Percentiles rank a stretch among this genome's conserved stretches.
These are phyloP conservation scores for Asterochloris sp. DNA, from an alignment of 139 green algal species.

Conservation along the genomic window DNA sequence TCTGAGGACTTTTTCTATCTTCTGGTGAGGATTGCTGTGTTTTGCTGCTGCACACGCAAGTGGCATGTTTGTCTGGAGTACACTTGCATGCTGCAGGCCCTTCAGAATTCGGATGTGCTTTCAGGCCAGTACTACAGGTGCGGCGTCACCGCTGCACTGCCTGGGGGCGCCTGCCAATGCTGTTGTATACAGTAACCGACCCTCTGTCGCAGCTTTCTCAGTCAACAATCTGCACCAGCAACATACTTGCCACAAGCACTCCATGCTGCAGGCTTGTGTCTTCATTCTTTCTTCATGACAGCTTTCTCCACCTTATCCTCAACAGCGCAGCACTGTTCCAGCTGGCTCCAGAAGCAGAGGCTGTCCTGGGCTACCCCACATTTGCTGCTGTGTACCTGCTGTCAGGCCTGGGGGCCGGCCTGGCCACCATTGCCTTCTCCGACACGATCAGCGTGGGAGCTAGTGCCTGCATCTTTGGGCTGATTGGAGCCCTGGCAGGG, in stretches of 20 bases:
- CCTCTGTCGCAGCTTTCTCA: neutral
- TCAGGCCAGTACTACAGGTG: constrained; percentile 29
- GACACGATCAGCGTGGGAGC: constrained; percentile 25
- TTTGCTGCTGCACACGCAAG: no score
- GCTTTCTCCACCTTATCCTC: constrained; percentile 22
- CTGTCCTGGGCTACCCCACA: constrained; percentile 18
- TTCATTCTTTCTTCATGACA: constrained; percentile 28
- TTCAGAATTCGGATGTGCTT: neutral
- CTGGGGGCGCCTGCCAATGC: neutral
- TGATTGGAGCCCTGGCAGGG: constrained; percentile 21
- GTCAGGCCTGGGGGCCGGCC: constrained; percentile 5
- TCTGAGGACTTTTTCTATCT: constrained; percentile 17
- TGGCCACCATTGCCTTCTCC: constrained; percentile 20
- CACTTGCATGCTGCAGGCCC: no score
- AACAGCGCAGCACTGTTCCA: constrained; percentile 21
- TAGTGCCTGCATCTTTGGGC: constrained; percentile 25
- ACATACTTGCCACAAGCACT: neutral
- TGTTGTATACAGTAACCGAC: neutral
- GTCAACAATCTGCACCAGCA: neutral
- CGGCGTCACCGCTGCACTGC: neutral
- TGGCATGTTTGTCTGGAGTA: no score
- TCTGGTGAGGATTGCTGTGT: constrained; percentile 7
- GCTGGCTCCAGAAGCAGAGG: constrained; percentile 22
- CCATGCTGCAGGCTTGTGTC: constrained; percentile 22
- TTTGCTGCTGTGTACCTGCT: constrained; percentile 28